These are phyloP conservation scores for Populus pruinosa DNA, from an alignment of 345 rosid genomes.

Conservation along the genomic window DNA sequence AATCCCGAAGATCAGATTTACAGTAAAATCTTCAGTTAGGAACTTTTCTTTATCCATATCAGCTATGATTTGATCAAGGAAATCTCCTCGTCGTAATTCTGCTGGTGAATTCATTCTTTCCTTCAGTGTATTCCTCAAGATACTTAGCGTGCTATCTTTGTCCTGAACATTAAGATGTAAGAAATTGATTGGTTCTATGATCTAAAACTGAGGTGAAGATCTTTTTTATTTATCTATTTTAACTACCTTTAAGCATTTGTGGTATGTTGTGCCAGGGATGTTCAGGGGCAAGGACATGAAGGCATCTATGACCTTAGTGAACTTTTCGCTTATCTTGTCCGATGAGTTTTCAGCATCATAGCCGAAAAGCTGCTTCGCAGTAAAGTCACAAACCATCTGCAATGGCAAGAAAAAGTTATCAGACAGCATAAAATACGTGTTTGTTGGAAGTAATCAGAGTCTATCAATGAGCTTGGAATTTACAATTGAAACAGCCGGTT, in stretches of 20 bases:
- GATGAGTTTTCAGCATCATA: constrained; percentile 20
- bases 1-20: constrained; percentile 10
- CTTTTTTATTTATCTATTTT: background rate
- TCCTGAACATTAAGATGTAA: background rate
- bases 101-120: constrained; percentile 12
- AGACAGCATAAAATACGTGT: background rate
- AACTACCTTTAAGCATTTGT: constrained; percentile 25
- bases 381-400: constrained; percentile 31
- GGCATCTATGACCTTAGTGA: constrained; percentile 15
- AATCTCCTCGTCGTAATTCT: constrained; percentile 11
- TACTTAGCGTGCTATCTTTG: background rate
- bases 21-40: constrained; percentile 25
- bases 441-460: background rate
- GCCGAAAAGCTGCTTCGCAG: constrained; percentile 19
- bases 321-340: constrained; percentile 9
- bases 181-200: background rate
- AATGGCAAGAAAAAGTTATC: background rate
- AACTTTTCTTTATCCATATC: constrained; percentile 27
- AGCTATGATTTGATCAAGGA: constrained; percentile 20
- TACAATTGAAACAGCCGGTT: constrained; percentile 1
- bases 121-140: background rate
- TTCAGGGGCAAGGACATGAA: constrained; percentile 32
- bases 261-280: constrained; percentile 34
- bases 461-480: background rate
- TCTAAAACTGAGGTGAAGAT: background rate